Evolutionary conservation across 140 eudicot genomes (phyloP).

Genomic region (Erigeron philadelphicus): DNA sequence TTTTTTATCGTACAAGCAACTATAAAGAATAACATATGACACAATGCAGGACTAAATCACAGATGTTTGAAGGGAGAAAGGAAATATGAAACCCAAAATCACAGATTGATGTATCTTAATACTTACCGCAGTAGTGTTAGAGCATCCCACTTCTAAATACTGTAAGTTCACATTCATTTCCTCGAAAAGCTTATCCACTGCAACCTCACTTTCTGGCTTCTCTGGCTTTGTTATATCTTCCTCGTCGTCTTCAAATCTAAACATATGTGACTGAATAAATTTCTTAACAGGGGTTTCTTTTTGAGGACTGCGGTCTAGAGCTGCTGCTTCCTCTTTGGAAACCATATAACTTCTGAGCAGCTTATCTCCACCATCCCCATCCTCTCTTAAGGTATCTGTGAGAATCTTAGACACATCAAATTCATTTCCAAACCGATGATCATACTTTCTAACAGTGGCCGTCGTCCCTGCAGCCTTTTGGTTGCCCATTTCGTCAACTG

Average conservation of each 20-base stretch:
- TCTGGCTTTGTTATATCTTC: conserved; percentile 17
- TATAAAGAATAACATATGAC: background rate
- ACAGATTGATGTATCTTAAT: background rate
- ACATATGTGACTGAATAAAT: conserved; percentile 32
- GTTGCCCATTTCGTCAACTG: conserved; percentile 19
- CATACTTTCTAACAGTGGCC: background rate
- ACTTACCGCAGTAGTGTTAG: conserved; percentile 29
- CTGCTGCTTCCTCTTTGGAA: background rate
- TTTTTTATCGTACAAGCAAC: too few species aligned
- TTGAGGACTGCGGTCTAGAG: background rate
- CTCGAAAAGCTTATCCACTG: conserved; percentile 38
- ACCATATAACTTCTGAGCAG: conserved; percentile 16
- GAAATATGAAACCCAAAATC: background rate
- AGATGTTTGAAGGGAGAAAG: background rate
- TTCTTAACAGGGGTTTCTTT: conserved; percentile 17
- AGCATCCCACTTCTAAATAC: conserved; percentile 28
- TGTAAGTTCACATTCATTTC: conserved; percentile 43
- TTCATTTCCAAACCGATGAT: conserved; percentile 13
- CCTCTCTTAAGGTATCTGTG: conserved; percentile 23
- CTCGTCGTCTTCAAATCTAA: conserved; percentile 37
- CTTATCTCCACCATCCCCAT: conserved; percentile 13
- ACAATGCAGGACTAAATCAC: background rate
- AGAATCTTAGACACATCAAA: conserved; percentile 30
- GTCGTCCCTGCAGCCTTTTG: conserved; percentile 1
- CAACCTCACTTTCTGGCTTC: conserved; percentile 38